Evolutionary conservation across 257 asterid species (phyloP), one percentile per base, ranked within the genome.

Genomic region (Nicotiana tomentosiformis): DNA sequence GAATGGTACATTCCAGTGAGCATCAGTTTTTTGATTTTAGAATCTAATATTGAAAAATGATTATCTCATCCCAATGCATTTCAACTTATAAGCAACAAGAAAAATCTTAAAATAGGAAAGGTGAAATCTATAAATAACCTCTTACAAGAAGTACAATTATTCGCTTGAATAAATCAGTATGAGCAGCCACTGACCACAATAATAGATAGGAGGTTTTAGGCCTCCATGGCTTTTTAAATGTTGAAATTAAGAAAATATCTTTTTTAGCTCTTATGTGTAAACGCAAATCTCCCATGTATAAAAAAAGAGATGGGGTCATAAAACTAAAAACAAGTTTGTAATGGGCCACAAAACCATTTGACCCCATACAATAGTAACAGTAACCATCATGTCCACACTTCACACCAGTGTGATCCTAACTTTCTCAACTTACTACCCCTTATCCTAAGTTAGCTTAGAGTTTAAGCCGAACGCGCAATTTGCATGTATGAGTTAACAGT

Each of bases 21-120:
- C 72, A 87, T 87, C 83, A 83, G 82, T 81, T 81, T 87, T 55
- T 84, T 87, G 84, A 88, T 86, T 81, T 84, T 81, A 77, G 37
- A 49, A 80, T 66, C 57, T 35, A 72, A 83, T 32, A 20, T 56
- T 33, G 29, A 32, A 49, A 83, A 57, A 65, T 26, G 37, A 61
- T 61, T 66, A 81, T 66, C 66, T 82, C 43, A 81, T 51, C 46
- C 46, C 16, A 76, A 15, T 29, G 64, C 64, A 76, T 76, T 76
- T 29, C 43, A 76, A 39, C 62, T 74, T 7, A 12, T 74, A 74
- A 23, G 62, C 26, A 74, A 74, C 37, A 74, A 49, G 23, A 74
- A 49, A 74, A 74, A 49, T 74, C 43, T 46, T 74, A 74, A 49
- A 74, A 74, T 14, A 72, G 39, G 39, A 49, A 74, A 74, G 62